Percentiles rank a stretch among this genome's conserved stretches.
These are phyloP conservation scores for Lycium barbarum DNA, from an alignment of 257 asterid genomes.

Conservation along the genomic window DNA sequence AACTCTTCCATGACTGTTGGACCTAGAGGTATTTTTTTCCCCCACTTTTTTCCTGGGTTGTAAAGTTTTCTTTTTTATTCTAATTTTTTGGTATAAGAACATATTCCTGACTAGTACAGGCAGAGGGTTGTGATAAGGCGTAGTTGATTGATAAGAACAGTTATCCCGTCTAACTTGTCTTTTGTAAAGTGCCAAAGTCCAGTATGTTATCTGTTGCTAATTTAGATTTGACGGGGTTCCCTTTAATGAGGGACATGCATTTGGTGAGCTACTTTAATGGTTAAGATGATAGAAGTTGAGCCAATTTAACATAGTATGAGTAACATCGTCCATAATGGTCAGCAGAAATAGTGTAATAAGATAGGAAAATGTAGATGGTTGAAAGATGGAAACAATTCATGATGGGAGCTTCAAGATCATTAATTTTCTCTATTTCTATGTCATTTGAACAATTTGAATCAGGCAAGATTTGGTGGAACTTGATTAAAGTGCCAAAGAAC, in stretches of 20 bases:
- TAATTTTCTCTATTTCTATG: neutral
- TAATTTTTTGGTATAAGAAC: neutral
- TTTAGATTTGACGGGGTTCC: neutral
- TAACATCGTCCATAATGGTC: neutral
- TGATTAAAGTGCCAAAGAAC: neutral
- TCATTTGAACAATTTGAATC: neutral
- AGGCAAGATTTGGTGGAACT: neutral
- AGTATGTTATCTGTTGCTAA: neutral
- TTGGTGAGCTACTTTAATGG: neutral
- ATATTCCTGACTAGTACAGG: neutral
- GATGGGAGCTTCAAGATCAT: neutral
- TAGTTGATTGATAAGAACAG: conserved; percentile 16
- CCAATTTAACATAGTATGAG: neutral
- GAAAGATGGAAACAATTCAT: neutral
- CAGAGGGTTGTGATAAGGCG: neutral
- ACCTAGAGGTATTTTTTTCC: conserved; percentile 59
- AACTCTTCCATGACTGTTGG: conserved; percentile 87
- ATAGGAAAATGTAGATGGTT: conserved; percentile 1
- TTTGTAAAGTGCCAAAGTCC: neutral
- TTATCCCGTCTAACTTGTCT: neutral
- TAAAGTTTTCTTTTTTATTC: conserved; percentile 7
- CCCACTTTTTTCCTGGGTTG: neutral
- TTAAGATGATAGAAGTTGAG: neutral
- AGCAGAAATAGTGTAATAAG: neutral
- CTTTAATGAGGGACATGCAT: neutral